Evolutionary conservation across 2,329 filamentous ascomycete species (phyloP).

Genomic region (Tolypocladium cylindrosporum): DNA sequence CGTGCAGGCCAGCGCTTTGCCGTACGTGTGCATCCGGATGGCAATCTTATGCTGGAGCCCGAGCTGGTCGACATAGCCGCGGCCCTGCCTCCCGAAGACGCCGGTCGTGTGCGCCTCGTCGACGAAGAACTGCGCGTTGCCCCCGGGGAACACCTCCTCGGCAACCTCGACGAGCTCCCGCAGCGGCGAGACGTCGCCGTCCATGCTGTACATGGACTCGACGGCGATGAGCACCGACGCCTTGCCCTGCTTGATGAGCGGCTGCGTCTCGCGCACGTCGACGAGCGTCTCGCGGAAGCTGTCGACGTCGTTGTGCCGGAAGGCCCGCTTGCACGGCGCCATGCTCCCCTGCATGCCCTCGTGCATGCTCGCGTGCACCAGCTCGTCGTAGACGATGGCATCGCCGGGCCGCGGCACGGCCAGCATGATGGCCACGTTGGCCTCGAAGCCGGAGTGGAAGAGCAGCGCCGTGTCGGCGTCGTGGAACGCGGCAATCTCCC

Average conservation of each 20-base stretch:
- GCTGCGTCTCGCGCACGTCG: constrained; percentile 10
- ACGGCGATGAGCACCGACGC: constrained; percentile 24
- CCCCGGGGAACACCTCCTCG: not conserved
- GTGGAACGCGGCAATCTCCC: constrained; percentile 17
- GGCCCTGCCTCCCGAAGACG: not conserved
- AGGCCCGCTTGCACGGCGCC: constrained; percentile 32
- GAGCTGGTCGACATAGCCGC: not conserved
- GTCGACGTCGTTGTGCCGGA: constrained; percentile 33
- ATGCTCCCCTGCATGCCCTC: constrained; percentile 53
- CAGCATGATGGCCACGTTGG: constrained; percentile 39
- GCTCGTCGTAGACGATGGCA: constrained; percentile 52
- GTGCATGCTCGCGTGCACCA: constrained; percentile 56
- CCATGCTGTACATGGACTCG: not conserved
- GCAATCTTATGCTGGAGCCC: not conserved
- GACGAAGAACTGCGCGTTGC: not conserved
- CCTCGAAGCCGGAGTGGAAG: constrained; percentile 45
- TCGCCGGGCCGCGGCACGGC: constrained; percentile 42
- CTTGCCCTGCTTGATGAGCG: constrained; percentile 14
- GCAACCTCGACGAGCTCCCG: not conserved
- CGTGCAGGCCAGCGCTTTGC: not conserved
- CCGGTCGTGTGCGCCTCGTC: not conserved
- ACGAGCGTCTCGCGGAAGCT: constrained; percentile 2
- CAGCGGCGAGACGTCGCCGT: not conserved
- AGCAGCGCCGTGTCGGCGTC: constrained; percentile 45
- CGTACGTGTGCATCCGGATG: not conserved